Conservation (phyloP, 768 basidiomycete species). For the Panaeolus cyanescens region DNA sequence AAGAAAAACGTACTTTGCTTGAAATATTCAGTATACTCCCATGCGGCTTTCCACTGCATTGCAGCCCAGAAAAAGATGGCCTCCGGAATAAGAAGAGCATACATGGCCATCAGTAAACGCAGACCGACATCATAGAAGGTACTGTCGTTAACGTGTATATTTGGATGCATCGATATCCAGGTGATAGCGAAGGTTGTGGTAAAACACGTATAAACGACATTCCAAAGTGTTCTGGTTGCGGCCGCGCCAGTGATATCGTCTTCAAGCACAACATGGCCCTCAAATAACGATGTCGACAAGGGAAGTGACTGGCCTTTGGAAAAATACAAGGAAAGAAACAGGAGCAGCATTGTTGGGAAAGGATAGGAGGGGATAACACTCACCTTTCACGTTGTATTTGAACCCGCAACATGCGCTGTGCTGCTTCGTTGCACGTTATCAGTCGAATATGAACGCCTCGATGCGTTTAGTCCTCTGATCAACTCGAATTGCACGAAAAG, state of each 20-base stretch:
- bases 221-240: constrained; percentile 3
- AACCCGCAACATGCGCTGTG: neutral
- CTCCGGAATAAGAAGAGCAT: neutral
- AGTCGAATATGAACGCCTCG: neutral
- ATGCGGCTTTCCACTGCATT: neutral
- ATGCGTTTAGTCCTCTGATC: neutral
- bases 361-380: neutral
- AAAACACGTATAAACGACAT: constrained; percentile 3
- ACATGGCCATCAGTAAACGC: neutral
- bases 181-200: constrained; percentile 4
- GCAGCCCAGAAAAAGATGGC: neutral
- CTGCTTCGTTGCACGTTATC: neutral
- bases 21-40: neutral
- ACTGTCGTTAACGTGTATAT: neutral
- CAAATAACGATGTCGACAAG: neutral
- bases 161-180: constrained; percentile 7
- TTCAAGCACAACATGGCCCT: neutral
- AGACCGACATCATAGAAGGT: neutral
- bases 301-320: neutral
- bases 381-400: neutral
- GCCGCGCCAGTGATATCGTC: neutral
- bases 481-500: too few species aligned
- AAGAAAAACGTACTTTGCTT: neutral
- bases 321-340: neutral
- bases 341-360: neutral